Evolutionary conservation across 148 eudicot species (phyloP).

Genomic region (Euryodendron excelsum): DNA sequence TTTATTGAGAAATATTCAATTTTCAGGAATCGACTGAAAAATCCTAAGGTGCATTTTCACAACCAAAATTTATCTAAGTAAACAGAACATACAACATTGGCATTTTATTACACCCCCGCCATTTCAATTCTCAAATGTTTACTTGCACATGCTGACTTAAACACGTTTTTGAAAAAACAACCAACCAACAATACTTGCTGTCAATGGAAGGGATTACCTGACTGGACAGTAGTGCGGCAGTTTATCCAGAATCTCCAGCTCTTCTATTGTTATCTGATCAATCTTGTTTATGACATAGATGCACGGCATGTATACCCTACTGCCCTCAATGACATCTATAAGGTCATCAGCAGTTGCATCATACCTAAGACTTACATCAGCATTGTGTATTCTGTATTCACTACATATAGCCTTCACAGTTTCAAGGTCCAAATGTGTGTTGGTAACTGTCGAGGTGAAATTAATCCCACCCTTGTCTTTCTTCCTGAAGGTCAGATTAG

Average conservation of each 20-base stretch:
- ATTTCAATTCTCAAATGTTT: conserved; percentile 3
- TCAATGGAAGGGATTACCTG: conserved; percentile 45
- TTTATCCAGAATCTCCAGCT: conserved; percentile 87
- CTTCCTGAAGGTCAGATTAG: conserved; percentile 85
- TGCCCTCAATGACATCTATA: conserved; percentile 95
- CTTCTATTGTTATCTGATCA: conserved; percentile 96
- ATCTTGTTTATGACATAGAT: conserved; percentile 90
- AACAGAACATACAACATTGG: neutral
- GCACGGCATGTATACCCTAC: conserved; percentile 94
- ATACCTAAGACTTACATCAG: conserved; percentile 78
- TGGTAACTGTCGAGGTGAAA: conserved; percentile 88
- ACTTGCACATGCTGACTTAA: neutral
- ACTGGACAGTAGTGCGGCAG: conserved; percentile 99
- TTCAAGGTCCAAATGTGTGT: conserved; percentile 89
- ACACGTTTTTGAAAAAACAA: neutral
- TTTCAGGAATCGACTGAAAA: neutral
- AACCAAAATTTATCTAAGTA: neutral
- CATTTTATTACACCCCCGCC: neutral
- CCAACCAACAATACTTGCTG: neutral
- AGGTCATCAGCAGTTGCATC: conserved; percentile 99
- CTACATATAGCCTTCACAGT: conserved; percentile 97
- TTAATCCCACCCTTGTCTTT: conserved; percentile 98
- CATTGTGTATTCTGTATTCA: conserved; percentile 95
- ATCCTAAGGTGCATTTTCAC: neutral
- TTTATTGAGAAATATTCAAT: neutral